phyloP scores from a whole-genome alignment of 2,329 filamentous ascomycete genomes.

The Tolypocladium ophioglossoides region DNA sequence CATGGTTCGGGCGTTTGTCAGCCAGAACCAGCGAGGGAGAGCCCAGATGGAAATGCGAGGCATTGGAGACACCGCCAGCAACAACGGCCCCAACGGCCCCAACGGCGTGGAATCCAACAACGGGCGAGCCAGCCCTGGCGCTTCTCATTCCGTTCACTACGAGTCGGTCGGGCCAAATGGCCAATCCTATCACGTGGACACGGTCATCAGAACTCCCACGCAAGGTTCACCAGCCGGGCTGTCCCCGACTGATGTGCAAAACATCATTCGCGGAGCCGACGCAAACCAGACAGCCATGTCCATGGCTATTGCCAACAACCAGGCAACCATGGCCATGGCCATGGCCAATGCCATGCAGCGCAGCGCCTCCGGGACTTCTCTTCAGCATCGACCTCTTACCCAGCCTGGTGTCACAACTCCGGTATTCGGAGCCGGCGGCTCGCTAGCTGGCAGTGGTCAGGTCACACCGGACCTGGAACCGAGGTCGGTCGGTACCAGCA shows the following conservation, averaged over 20 bases:
- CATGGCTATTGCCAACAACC: slow-evolving; percentile 37
- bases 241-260: slow-evolving; percentile 33
- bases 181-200: slow-evolving; percentile 24
- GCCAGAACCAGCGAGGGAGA: slow-evolving; percentile 31
- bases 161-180: slow-evolving; percentile 22
- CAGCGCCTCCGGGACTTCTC: slow-evolving; percentile 35
- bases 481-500: slow-evolving; percentile 21
- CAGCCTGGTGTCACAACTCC: slow-evolving; percentile 34
- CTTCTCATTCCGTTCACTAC: slow-evolving; percentile 19
- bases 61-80: slow-evolving; percentile 21
- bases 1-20: slow-evolving; percentile 27
- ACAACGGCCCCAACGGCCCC: slow-evolving; percentile 9
- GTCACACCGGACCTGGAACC: slow-evolving; percentile 33
- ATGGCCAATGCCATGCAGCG: slow-evolving; percentile 42
- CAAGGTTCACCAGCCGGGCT: slow-evolving; percentile 17
- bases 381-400: slow-evolving; percentile 21
- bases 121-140: slow-evolving; percentile 12
- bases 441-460: slow-evolving; percentile 32
- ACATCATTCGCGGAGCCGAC: slow-evolving; percentile 34
- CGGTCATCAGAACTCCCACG: slow-evolving; percentile 14
- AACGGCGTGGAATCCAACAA: slow-evolving; percentile 13
- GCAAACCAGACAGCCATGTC: slow-evolving; percentile 32
- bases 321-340: no score
- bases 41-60: slow-evolving; percentile 29
- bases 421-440: slow-evolving; percentile 20